These are phyloP conservation scores for Aspergillus amoenus DNA, from an alignment of 2,329 filamentous ascomycete species.

Conservation along the genomic window DNA sequence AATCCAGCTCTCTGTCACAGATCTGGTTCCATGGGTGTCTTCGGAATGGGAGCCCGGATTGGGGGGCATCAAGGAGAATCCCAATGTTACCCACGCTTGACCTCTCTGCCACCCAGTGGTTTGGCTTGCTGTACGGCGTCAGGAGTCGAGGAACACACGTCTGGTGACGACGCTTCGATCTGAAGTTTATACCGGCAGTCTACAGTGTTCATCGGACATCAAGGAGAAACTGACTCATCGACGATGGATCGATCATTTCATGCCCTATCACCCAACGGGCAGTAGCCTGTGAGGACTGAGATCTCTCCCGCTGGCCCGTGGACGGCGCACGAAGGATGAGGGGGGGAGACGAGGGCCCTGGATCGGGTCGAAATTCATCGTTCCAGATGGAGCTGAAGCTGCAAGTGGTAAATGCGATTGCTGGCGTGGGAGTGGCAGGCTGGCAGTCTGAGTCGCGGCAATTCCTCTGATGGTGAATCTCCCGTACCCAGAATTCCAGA, in stretches of 20 bases:
- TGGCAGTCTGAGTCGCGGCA: background rate
- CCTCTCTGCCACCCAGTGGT: background rate
- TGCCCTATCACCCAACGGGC: too few relatives aligned
- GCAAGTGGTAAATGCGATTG: background rate
- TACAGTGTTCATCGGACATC: background rate
- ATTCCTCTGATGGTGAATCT: background rate
- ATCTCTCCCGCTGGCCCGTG: too few relatives aligned
- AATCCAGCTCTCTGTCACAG: constrained; percentile 17
- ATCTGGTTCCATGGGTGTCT: constrained; percentile 17
- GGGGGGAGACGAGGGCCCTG: background rate
- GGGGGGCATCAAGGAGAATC: constrained; percentile 7
- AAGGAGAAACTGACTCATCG: background rate
- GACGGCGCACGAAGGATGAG: too few relatives aligned
- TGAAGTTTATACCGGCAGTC: background rate
- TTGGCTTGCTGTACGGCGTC: background rate
- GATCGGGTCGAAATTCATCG: background rate
- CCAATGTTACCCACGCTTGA: background rate
- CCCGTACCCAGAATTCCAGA: background rate
- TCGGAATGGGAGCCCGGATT: constrained; percentile 14
- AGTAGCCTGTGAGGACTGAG: too few relatives aligned
- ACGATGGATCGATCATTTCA: too few relatives aligned
- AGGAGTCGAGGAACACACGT: background rate
- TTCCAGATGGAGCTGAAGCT: background rate
- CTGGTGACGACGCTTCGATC: background rate
- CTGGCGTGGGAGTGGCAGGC: too few relatives aligned